Base-by-base conservation (phyloP, 202 grass and related monocot species). In the Digitaria exilis region DNA sequence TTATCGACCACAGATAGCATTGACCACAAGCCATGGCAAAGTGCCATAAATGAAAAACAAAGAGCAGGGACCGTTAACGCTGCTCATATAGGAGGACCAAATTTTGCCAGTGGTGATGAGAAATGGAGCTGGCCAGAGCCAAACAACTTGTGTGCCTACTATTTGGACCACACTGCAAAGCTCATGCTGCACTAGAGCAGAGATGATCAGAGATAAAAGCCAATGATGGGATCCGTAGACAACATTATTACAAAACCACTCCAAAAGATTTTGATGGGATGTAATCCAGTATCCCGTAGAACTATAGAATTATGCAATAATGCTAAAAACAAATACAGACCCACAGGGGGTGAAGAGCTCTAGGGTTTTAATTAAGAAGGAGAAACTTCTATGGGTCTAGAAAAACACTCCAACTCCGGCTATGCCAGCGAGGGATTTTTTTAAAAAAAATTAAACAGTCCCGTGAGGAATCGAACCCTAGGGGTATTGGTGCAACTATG, bases 51-150 rank as follows among this genome's bases (percentile, higher is more conserved):
- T 50, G 16, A 15, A 31, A 10, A 11, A 48, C 4, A 21, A n/a
- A 17, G 10, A 10, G 25, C 15, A 44, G 69, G 29, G 69, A 29
- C 26, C 48, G 1, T 72, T 50, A 31, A 11, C 26, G 3, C 29
- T 28, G 65, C 67, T 45, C 39, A 66, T 22, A 59, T 25, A 71
- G 68, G 68, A 70, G 44, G 29, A 71, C 68, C 68, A 71, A 71
- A 48, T 29, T 71, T n/a, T 48, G 68, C 68, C 42, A 48, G 67
- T 29, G 14, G 42, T 29, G 14, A 13, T 18, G 24, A 18, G 68
- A 17, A 71, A 71, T 48, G 42, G 67, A 9, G 14, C 67, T 71
- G 26, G 7, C 42, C 67, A 11, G 9, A 48, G 68, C 14, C 26
- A 44, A 44, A 28, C 41, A 69, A n/a, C n/a, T n/a, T 67, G 22